phyloP scores from a whole-genome alignment of 2,329 filamentous ascomycete genomes.

The Macrophomina pseudophaseolina region DNA sequence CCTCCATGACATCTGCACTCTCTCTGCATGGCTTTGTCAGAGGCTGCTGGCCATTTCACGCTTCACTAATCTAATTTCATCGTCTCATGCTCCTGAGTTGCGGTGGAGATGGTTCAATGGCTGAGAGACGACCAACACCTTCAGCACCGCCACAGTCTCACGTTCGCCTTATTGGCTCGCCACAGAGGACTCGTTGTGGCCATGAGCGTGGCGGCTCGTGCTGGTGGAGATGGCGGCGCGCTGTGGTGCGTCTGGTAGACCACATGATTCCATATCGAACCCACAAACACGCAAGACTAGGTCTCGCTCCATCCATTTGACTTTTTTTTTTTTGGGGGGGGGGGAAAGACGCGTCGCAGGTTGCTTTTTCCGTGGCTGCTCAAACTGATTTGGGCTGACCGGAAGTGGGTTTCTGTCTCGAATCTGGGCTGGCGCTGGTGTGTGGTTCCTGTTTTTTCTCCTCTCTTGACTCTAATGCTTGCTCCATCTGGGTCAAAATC shows the following conservation, averaged over 20 bases:
- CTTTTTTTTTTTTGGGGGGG: background rate
- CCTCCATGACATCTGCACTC: background rate
- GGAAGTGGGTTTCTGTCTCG: background rate
- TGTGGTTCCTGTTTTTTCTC: background rate
- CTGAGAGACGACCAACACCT: no score
- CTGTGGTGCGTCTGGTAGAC: background rate
- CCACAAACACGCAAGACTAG: background rate
- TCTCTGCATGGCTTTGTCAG: background rate
- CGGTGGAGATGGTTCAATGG: no score
- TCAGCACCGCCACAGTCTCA: background rate
- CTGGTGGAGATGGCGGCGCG: background rate
- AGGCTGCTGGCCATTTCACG: background rate
- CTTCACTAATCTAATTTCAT: background rate
- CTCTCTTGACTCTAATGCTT: background rate
- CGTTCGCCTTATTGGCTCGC: no score
- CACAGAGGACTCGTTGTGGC: no score
- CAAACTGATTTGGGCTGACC: constrained; percentile 3
- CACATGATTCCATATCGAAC: background rate
- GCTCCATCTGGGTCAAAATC: background rate
- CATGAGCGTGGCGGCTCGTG: no score
- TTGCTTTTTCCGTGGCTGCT: background rate
- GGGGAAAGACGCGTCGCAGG: background rate
- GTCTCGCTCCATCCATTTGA: background rate
- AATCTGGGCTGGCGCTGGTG: background rate
- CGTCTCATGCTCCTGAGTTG: background rate